These are phyloP conservation scores for Rutstroemia sp. DNA, from an alignment of 2,329 filamentous ascomycete species.

Conservation along the genomic window DNA sequence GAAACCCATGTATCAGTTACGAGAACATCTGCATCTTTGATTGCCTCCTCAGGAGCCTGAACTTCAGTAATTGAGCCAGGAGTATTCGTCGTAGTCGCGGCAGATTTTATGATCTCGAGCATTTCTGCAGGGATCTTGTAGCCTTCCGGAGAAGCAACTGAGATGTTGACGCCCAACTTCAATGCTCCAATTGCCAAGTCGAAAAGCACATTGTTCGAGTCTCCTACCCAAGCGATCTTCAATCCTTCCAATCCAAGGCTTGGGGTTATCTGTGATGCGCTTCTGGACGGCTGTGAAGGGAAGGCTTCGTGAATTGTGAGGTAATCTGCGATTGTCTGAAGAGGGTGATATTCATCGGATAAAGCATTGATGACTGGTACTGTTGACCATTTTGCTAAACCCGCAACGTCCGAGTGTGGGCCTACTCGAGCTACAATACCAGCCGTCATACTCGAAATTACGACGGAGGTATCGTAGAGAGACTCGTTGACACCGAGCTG, in stretches of 20 bases:
- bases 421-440: constrained; percentile 76
- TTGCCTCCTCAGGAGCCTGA: constrained; percentile 70
- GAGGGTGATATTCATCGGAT: constrained; percentile 84
- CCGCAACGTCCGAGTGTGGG: constrained; percentile 66
- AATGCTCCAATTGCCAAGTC: constrained; percentile 82
- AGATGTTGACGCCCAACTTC: constrained; percentile 80
- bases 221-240: constrained; percentile 93
- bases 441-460: constrained; percentile 90
- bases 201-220: constrained; percentile 95
- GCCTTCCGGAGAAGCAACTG: constrained; percentile 78
- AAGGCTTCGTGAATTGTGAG: constrained; percentile 81
- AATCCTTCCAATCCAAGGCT: constrained; percentile 67
- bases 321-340: constrained; percentile 92
- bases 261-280: constrained; percentile 10
- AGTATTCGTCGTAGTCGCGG: constrained; percentile 47
- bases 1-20: constrained; percentile 98
- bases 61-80: constrained; percentile 69
- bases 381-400: constrained; percentile 62
- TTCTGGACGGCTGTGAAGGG: constrained; percentile 33
- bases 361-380: constrained; percentile 84
- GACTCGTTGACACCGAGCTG: constrained; percentile 95
- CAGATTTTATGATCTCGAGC: constrained; percentile 60
- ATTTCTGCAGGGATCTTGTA: constrained; percentile 76
- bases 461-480: constrained; percentile 81
- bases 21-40: constrained; percentile 79